phyloP scores from a whole-genome alignment of 2,329 filamentous ascomycete genomes.

The Monosporascus sp. region DNA sequence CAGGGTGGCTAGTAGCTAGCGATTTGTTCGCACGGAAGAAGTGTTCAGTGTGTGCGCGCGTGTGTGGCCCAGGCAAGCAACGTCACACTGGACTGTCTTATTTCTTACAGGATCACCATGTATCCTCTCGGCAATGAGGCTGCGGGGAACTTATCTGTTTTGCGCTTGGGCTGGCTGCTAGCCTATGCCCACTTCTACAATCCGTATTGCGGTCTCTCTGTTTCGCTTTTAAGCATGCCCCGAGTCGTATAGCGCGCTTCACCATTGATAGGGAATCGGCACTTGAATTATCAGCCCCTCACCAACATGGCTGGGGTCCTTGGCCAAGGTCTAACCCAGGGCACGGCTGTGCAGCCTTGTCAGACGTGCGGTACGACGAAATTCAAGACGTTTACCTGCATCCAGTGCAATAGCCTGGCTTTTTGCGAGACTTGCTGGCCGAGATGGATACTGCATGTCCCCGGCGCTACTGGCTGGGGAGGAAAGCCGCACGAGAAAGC shows the following conservation, averaged over 20 bases:
- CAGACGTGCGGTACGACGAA: constrained; percentile 23
- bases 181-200: not conserved
- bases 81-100: not conserved
- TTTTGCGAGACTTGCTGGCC: constrained; percentile 28
- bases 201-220: not conserved
- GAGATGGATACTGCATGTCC: constrained; percentile 24
- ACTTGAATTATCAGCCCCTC: not conserved
- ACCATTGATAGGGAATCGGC: not conserved
- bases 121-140: not conserved
- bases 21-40: not conserved
- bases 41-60: not conserved
- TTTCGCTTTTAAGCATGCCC: not conserved
- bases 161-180: not conserved
- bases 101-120: not conserved
- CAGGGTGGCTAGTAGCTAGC: not conserved
- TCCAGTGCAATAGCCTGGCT: constrained; percentile 28
- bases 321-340: not conserved
- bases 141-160: not conserved
- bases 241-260: not conserved
- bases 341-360: constrained; percentile 17
- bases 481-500: constrained; percentile 28
- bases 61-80: not conserved
- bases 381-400: constrained; percentile 25
- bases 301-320: not conserved
- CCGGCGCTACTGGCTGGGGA: constrained; percentile 25